Conservation (phyloP, 2,329 filamentous ascomycete genomes). For the Lasiodiplodia citricola region DNA sequence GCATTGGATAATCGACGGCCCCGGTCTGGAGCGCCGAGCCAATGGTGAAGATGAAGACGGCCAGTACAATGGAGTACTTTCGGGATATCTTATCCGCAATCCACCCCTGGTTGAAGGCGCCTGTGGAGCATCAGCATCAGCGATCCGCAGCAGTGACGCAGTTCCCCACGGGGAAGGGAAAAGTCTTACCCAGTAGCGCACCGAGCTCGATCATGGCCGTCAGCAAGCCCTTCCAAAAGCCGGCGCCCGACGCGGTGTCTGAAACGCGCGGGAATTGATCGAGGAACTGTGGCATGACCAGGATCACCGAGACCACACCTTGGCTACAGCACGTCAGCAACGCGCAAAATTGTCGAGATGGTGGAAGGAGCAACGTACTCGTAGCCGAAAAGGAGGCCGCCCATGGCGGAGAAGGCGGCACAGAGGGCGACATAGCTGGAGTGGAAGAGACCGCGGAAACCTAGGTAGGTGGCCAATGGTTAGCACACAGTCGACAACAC, state of each 20-base stretch:
- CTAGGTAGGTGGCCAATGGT: constrained; percentile 32
- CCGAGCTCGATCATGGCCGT: constrained; percentile 63
- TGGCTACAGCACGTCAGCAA: constrained; percentile 40
- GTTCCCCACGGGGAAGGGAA: constrained; percentile 23
- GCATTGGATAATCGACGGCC: constrained; percentile 57
- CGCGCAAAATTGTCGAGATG: constrained; percentile 27
- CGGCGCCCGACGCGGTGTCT: constrained; percentile 47
- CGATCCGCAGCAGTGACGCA: constrained; percentile 35
- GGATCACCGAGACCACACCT: constrained; percentile 52
- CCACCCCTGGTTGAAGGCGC: constrained; percentile 47
- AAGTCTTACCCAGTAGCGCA: constrained; percentile 46
- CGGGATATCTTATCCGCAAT: constrained; percentile 59
- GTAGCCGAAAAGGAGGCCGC: constrained; percentile 58
- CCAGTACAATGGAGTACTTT: constrained; percentile 59
- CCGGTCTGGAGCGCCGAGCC: constrained; percentile 59
- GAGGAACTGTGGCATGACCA: constrained; percentile 60
- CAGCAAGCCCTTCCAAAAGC: constrained; percentile 53
- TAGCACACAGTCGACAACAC: not conserved
- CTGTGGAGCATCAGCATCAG: constrained; percentile 25
- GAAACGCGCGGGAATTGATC: constrained; percentile 52
- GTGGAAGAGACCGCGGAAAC: constrained; percentile 54
- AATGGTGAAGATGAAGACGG: constrained; percentile 57
- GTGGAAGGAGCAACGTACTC: constrained; percentile 37
- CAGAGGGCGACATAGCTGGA: constrained; percentile 58
- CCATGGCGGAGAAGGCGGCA: constrained; percentile 57